Evolutionary conservation across 768 basidiomycete genomes (phyloP).

Genomic region (Sistotremastrum niveocremeum): DNA sequence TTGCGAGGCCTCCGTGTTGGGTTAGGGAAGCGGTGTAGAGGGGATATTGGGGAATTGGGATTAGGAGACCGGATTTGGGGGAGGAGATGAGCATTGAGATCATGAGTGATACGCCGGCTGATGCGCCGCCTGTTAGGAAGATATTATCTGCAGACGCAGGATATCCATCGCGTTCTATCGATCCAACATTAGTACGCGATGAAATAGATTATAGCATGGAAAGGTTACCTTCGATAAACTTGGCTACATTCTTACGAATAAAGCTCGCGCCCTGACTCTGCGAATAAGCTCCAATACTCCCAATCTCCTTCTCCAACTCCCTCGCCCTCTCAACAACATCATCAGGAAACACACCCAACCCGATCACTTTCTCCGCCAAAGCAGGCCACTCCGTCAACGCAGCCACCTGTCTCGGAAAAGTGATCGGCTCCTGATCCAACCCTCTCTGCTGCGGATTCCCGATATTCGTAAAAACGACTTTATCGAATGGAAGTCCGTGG

Average conservation of each 20-base stretch:
- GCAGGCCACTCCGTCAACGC: slow-evolving; percentile 88
- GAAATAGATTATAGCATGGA: neutral
- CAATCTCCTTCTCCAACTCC: slow-evolving; percentile 72
- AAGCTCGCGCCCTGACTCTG: slow-evolving; percentile 87
- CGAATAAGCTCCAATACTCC: slow-evolving; percentile 89
- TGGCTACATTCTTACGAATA: slow-evolving; percentile 78
- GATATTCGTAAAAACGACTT: slow-evolving; percentile 90
- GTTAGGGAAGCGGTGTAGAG: slow-evolving; percentile 93
- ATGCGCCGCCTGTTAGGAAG: slow-evolving; percentile 92
- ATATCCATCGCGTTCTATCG: slow-evolving; percentile 76
- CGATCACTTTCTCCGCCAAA: slow-evolving; percentile 53
- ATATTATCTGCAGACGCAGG: slow-evolving; percentile 73
- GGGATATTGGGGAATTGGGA: slow-evolving; percentile 97
- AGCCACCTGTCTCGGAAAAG: slow-evolving; percentile 86
- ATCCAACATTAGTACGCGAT: neutral
- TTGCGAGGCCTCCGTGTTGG: slow-evolving; percentile 59
- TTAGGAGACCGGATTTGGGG: slow-evolving; percentile 64
- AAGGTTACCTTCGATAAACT: slow-evolving; percentile 70
- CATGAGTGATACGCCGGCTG: slow-evolving; percentile 81
- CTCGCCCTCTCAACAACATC: slow-evolving; percentile 80
- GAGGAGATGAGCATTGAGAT: slow-evolving; percentile 66
- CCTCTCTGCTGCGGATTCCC: slow-evolving; percentile 97
- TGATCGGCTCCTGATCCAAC: slow-evolving; percentile 84
- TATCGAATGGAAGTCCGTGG: slow-evolving; percentile 66
- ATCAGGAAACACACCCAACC: slow-evolving; percentile 59